phyloP scores from a whole-genome alignment of 1,284 basidiomycete species.

The Ceratorhiza oryzae-sativae region DNA sequence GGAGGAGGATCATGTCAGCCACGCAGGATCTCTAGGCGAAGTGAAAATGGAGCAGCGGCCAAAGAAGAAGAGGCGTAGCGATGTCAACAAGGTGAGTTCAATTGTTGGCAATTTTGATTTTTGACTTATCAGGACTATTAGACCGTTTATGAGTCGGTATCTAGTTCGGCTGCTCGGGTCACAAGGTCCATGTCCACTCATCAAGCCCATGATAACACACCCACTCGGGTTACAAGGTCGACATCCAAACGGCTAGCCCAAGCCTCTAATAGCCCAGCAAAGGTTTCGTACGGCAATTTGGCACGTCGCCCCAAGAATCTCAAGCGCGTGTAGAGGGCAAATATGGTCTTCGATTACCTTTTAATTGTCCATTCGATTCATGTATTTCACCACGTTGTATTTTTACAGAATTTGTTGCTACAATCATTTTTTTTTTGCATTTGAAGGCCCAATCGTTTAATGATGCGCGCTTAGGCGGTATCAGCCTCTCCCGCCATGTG shows the following conservation, averaged over 20 bases:
- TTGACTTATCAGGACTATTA: not conserved
- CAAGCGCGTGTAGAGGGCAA: constrained; percentile 10
- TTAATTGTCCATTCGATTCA: not conserved
- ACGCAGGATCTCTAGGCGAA: not conserved
- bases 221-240: constrained; percentile 19
- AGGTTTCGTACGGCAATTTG: not conserved
- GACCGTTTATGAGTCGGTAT: not conserved
- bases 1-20: not conserved
- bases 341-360: not conserved
- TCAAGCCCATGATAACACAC: constrained; percentile 10
- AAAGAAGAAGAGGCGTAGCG: constrained; percentile 30
- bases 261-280: not conserved
- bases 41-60: constrained; percentile 11
- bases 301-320: constrained; percentile 16
- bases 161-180: constrained; percentile 6
- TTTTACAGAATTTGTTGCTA: not conserved
- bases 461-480: not conserved
- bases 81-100: constrained; percentile 8
- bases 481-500: not conserved
- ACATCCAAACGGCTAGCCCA: constrained; percentile 25
- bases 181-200: constrained; percentile 21
- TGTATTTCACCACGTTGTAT: not conserved
- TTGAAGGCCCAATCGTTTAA: not conserved
- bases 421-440: not conserved
- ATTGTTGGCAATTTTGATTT: not conserved